phyloP scores from a whole-genome alignment of 2,329 filamentous ascomycete species.

The Huntiella moniliformis region DNA sequence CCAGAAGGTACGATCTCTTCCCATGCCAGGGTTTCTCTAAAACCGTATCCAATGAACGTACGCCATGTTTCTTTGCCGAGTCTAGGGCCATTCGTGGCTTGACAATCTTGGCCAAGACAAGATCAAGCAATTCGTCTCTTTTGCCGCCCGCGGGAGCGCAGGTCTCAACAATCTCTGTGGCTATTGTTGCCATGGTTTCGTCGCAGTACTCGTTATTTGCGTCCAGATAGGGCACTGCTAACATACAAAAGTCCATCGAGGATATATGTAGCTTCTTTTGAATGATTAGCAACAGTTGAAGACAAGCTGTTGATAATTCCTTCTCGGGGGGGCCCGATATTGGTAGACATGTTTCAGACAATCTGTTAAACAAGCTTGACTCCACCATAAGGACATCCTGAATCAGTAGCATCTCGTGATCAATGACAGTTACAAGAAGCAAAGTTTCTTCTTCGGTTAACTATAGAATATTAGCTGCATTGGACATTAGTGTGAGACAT shows the following conservation, averaged over 20 bases:
- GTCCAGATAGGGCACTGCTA: background rate
- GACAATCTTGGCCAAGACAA: background rate
- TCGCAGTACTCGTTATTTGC: background rate
- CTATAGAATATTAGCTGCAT: no score
- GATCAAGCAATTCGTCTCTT: constrained; percentile 4
- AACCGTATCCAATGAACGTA: background rate
- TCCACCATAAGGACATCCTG: no score
- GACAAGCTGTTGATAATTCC: no score
- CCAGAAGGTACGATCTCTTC: constrained; percentile 5
- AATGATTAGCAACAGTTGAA: no score
- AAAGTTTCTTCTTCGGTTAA: no score
- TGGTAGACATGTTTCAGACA: no score
- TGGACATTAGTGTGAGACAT: no score
- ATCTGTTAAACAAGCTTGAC: no score
- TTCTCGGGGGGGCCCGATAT: no score
- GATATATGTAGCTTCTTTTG: no score
- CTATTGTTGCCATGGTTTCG: background rate
- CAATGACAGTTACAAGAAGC: no score
- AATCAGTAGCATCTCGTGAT: no score
- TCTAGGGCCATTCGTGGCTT: background rate
- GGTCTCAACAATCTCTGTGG: background rate
- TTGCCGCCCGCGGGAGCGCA: background rate
- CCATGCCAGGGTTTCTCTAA: constrained; percentile 11
- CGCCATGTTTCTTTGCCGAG: background rate
- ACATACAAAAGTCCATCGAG: background rate